phyloP scores from a whole-genome alignment of 176 grass and related monocot species.

The Oropetium thomaeum region DNA sequence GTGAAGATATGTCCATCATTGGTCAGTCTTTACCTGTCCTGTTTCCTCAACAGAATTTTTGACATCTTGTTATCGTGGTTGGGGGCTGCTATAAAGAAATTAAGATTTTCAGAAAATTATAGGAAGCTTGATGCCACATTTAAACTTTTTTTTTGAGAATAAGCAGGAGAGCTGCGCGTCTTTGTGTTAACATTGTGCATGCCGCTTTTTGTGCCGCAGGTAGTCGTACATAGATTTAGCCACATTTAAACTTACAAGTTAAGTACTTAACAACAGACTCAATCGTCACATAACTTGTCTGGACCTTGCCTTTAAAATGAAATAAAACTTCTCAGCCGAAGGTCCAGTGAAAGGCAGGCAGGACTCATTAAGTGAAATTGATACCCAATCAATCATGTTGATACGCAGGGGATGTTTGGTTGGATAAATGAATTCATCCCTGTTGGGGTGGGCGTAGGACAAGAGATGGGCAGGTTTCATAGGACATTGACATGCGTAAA shows the following conservation, averaged over 20 bases:
- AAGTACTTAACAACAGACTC: background rate
- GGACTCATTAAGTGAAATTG: slow-evolving; percentile 20
- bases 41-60: too few relatives aligned
- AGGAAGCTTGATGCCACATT: too few relatives aligned
- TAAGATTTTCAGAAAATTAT: too few relatives aligned
- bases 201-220: too few relatives aligned
- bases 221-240: too few relatives aligned
- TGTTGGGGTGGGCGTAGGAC: slow-evolving; percentile 3
- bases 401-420: slow-evolving; percentile 16
- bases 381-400: slow-evolving; percentile 1
- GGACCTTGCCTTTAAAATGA: slow-evolving; percentile 4
- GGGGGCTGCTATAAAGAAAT: too few relatives aligned
- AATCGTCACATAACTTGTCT: slow-evolving; percentile 10
- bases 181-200: too few relatives aligned
- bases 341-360: slow-evolving; percentile 16
- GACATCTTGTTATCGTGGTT: too few relatives aligned
- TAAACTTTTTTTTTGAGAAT: too few relatives aligned
- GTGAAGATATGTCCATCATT: too few relatives aligned
- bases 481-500: slow-evolving; percentile 21
- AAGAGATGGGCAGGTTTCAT: slow-evolving; percentile 17
- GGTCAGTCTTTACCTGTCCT: too few relatives aligned
- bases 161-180: too few relatives aligned
- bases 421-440: slow-evolving; percentile 17
- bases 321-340: slow-evolving; percentile 8
- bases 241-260: background rate